Conservation (phyloP, 495 filamentous ascomycete species). For the Penicillium lagena region DNA sequence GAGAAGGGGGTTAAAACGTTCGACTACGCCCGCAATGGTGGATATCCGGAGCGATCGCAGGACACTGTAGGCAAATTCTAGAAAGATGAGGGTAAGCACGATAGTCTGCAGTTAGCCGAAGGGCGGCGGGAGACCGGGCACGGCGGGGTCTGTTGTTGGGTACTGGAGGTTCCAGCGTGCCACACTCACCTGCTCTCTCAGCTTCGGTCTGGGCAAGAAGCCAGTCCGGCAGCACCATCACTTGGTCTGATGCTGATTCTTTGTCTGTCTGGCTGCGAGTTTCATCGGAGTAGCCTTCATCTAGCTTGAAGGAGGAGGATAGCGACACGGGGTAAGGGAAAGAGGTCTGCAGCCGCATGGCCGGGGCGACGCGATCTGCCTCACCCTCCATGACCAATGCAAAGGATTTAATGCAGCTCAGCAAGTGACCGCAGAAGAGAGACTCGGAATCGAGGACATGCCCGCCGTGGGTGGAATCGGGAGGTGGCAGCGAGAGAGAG, state of each 20-base stretch:
- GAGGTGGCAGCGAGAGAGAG: too few species aligned
- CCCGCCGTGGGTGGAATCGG: too few species aligned
- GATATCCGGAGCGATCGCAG: constrained; percentile 70
- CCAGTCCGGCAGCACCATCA: constrained; percentile 44
- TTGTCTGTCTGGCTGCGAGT: constrained; percentile 50
- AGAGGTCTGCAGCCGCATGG: constrained; percentile 20
- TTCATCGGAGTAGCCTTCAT: constrained; percentile 64
- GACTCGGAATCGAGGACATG: too few species aligned
- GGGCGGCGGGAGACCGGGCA: too few species aligned
- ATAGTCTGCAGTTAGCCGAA: too few species aligned
- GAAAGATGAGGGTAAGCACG: neutral
- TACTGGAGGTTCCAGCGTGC: too few species aligned
- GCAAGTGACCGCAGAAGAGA: too few species aligned
- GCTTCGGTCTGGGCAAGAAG: constrained; percentile 45
- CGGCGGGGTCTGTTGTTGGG: too few species aligned
- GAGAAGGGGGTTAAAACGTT: constrained; percentile 66
- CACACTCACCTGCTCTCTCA: constrained; percentile 46
- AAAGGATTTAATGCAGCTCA: too few species aligned
- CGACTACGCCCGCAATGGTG: constrained; percentile 70
- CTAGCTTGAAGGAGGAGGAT: constrained; percentile 46
- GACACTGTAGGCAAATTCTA: constrained; percentile 49
- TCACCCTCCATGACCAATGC: constrained; percentile 25
- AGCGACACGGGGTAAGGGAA: constrained; percentile 26
- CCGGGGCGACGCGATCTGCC: constrained; percentile 14
- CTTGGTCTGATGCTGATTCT: constrained; percentile 30